Conservation (phyloP, 2,329 filamentous ascomycete genomes). For the Epichloe typhina region DNA sequence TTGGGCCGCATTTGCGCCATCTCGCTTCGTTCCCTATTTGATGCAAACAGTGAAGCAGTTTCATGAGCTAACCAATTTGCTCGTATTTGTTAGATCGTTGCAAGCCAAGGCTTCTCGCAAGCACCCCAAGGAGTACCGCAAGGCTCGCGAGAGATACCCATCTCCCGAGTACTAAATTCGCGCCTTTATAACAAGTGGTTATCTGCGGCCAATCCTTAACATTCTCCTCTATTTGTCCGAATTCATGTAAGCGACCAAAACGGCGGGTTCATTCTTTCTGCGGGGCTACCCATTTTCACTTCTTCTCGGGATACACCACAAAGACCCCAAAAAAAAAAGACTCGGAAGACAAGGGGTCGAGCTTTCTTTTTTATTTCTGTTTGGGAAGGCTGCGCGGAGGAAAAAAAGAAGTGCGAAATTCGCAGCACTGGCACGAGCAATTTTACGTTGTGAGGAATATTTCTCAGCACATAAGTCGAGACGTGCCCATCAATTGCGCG, state of each 20-base stretch:
- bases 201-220: background rate
- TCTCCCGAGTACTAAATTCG: conserved; percentile 47
- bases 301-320: background rate
- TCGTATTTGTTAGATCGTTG: conserved; percentile 28
- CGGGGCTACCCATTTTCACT: background rate
- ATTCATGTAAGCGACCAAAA: background rate
- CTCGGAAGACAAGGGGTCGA: too few relatives aligned
- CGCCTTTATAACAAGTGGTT: conserved; percentile 4
- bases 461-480: conserved; percentile 5
- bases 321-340: background rate
- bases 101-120: conserved; percentile 62
- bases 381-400: background rate
- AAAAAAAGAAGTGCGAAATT: too few relatives aligned
- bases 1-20: background rate
- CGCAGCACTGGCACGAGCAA: background rate
- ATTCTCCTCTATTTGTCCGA: background rate
- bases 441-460: background rate
- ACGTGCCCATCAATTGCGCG: conserved; percentile 18
- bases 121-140: conserved; percentile 55
- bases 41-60: background rate
- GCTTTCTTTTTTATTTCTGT: background rate
- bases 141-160: conserved; percentile 53
- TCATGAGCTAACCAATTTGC: background rate
- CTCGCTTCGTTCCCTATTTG: background rate
- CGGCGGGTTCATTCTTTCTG: background rate